Conservation (phyloP, 306 rosid species). For the Quercus cerris region DNA sequence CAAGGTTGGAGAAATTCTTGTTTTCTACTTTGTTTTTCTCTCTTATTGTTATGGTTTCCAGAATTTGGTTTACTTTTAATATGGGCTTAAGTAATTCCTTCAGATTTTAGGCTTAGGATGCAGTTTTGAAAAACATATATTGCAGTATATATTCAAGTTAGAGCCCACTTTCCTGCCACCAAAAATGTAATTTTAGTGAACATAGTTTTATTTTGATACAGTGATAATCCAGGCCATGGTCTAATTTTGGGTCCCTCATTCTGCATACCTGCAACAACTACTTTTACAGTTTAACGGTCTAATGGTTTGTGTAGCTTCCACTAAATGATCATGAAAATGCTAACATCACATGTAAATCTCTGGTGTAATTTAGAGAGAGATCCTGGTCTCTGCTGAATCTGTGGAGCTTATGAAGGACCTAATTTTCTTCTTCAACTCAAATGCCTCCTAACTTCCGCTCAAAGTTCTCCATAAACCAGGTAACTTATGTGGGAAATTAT, state of each 20-base stretch:
- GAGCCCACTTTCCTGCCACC: neutral
- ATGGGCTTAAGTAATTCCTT: too few species aligned
- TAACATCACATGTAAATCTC: constrained; percentile 1
- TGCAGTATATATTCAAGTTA: neutral
- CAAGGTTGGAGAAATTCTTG: constrained; percentile 50
- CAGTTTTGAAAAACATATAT: too few species aligned
- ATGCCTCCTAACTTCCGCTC: constrained; percentile 45
- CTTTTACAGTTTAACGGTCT: neutral
- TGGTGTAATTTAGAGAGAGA: constrained; percentile 61
- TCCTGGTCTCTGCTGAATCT: constrained; percentile 65
- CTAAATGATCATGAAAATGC: neutral
- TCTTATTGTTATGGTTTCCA: neutral
- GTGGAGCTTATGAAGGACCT: constrained; percentile 59
- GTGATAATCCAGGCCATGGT: neutral
- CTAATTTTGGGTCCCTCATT: neutral
- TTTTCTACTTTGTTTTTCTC: neutral
- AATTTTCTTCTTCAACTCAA: constrained; percentile 60
- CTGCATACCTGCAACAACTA: neutral
- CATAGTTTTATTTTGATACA: neutral
- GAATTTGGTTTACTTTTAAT: too few species aligned
- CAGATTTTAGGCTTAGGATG: too few species aligned
- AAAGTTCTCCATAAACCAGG: constrained; percentile 56
- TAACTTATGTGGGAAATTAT: constrained; percentile 7
- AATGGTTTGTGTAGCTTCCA: neutral
- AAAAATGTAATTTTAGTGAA: neutral